Evolutionary conservation across 2,329 filamentous ascomycete genomes (phyloP).

Genomic region (Stachybotrys elegans): DNA sequence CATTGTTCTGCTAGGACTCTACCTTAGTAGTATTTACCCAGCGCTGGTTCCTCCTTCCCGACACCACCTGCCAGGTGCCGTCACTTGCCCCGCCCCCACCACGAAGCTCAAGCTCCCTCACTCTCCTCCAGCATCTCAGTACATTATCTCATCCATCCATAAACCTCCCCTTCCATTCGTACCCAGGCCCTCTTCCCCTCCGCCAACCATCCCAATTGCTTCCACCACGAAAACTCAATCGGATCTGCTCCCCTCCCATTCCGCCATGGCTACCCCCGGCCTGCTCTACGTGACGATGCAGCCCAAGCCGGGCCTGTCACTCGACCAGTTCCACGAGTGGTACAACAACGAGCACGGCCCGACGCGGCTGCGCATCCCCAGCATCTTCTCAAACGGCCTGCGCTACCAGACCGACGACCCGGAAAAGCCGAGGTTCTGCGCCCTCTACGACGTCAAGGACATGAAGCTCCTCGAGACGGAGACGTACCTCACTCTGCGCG

Average conservation of each 20-base stretch:
- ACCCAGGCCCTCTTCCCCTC: no score
- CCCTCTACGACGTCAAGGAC: slow-evolving; percentile 74
- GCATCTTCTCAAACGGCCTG: slow-evolving; percentile 71
- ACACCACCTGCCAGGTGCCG: no score
- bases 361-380: slow-evolving; percentile 68
- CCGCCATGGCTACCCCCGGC: slow-evolving; percentile 46
- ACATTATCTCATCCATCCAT: no score
- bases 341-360: slow-evolving; percentile 94
- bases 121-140: neutral
- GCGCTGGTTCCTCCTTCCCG: no score
- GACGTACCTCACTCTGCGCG: slow-evolving; percentile 63
- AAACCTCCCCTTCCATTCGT: no score
- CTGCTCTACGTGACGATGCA: slow-evolving; percentile 86
- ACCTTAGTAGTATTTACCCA: no score
- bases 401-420: slow-evolving; percentile 68
- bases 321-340: slow-evolving; percentile 79
- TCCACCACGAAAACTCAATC: neutral
- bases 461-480: slow-evolving; percentile 66
- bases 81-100: neutral
- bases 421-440: slow-evolving; percentile 64
- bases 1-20: no score
- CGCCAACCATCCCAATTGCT: no score
- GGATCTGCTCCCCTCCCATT: no score
- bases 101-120: neutral
- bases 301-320: slow-evolving; percentile 59